phyloP scores from a whole-genome alignment of 106 monocot species.

The Posidonia australis region DNA sequence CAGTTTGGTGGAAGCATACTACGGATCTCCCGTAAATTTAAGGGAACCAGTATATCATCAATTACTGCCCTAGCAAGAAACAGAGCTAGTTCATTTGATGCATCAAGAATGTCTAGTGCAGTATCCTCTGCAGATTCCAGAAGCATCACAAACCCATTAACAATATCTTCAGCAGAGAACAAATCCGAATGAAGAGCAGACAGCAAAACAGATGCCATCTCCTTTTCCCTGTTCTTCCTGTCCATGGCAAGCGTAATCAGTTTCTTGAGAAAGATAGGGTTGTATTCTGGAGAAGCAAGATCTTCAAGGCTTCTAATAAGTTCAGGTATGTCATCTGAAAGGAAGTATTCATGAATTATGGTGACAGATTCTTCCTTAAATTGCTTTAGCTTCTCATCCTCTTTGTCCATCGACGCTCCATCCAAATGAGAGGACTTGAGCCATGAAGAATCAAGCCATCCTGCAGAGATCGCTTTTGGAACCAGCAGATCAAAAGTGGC shows the following conservation, averaged over 20 bases:
- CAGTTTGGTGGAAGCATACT: slow-evolving; percentile 35
- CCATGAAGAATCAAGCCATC: slow-evolving; percentile 60
- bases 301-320: slow-evolving; percentile 64
- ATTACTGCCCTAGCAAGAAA: slow-evolving; percentile 82
- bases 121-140: slow-evolving; percentile 72
- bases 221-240: slow-evolving; percentile 72
- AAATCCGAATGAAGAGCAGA: slow-evolving; percentile 48
- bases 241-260: slow-evolving; percentile 81
- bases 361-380: slow-evolving; percentile 58
- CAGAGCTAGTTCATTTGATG: slow-evolving; percentile 69
- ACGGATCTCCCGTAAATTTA: slow-evolving; percentile 58
- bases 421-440: slow-evolving; percentile 13
- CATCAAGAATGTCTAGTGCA: slow-evolving; percentile 66
- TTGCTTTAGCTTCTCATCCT: slow-evolving; percentile 33
- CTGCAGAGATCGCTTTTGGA: slow-evolving; percentile 42
- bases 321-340: slow-evolving; percentile 76
- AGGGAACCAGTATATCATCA: slow-evolving; percentile 60
- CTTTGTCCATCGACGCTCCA: slow-evolving; percentile 14
- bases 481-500: slow-evolving; percentile 32
- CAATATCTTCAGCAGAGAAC: slow-evolving; percentile 52
- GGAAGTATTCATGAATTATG: slow-evolving; percentile 79
- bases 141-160: slow-evolving; percentile 73
- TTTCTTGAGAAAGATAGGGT: slow-evolving; percentile 72
- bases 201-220: slow-evolving; percentile 82
- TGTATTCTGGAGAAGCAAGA: slow-evolving; percentile 52